Base-by-base conservation (phyloP, 2,329 filamentous ascomycete species). In the Xylaria hypoxylon region DNA sequence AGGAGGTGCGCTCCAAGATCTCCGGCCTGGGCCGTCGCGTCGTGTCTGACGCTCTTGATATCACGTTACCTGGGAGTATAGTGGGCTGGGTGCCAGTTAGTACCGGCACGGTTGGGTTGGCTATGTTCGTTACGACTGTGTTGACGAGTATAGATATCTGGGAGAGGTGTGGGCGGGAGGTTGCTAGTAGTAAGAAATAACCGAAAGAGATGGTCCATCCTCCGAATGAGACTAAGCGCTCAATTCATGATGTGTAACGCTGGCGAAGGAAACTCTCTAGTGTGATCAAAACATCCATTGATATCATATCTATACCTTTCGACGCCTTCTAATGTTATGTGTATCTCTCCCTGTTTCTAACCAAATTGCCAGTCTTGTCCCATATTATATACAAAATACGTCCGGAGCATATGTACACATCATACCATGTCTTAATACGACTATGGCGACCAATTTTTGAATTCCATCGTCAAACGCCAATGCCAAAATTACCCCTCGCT, bases 81-180 rank as follows among this genome's bases (percentile, higher is more conserved):
- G 78, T 92, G 15, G 88, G 88, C 0, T 92, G 89, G 89, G 77
- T 90, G 28, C 76, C 81, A 0, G 79, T 84, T 1, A 79, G 83
- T 10, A 77, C 83, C 0, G 82, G 86, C 2, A 79, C 82, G 1
- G 84, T 92, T 1, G 89, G 87, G 1, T 62, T 84, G 13, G 83
- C 84, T 8, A 90, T 89, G 84, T 78, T 90, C 22, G 72, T 86
- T 24, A 89, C 89, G 57, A 91, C 90, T 0, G 51, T 90, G 3
- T 74, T 92, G 51, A 88, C 89, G 10, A 84, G 85, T 1, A 75
- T 80, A 69, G 86, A 88, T 70, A 85, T 89, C 2, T 93, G 90
- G 90, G 82, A 85, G 64, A 80, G 81, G 61, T 84, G 82, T 72
- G 78, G 76, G 4, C 68, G 73, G 4, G 74, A 77, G 31, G 66